Evolutionary conservation across 257 asterid genomes (phyloP).

Genomic region (Solanum gandarillasii): DNA sequence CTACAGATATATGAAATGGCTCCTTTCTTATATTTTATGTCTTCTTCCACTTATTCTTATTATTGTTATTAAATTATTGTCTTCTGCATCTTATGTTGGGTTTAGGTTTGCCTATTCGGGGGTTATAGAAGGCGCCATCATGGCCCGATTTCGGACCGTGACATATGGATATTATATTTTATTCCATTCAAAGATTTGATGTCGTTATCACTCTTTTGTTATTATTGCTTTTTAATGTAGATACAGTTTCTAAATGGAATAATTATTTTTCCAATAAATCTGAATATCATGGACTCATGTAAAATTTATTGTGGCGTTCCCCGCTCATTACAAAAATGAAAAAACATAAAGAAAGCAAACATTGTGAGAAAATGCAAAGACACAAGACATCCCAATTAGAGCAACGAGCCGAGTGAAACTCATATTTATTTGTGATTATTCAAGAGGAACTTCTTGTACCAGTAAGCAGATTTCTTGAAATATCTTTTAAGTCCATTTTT

Average conservation of each 20-base stretch:
- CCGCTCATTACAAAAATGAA: neutral
- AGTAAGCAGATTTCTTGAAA: slow-evolving; percentile 11
- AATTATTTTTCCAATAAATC: neutral
- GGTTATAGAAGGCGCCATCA: neutral
- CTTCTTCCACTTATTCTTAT: neutral
- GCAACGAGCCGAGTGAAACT: neutral
- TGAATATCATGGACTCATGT: neutral
- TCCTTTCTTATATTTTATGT: neutral
- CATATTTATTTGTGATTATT: neutral
- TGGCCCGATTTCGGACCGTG: neutral
- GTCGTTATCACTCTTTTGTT: neutral
- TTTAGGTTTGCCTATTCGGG: neutral
- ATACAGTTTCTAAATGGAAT: neutral
- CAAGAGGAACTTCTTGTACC: slow-evolving; percentile 19
- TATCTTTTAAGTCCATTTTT: slow-evolving; percentile 8
- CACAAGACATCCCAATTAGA: neutral
- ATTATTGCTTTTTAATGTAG: neutral
- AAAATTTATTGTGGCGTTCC: neutral
- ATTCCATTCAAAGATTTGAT: neutral
- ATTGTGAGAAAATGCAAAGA: neutral
- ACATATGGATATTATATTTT: neutral
- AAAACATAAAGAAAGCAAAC: neutral
- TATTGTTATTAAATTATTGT: neutral
- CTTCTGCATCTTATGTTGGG: neutral
- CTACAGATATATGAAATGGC: neutral